A percentile compares a stretch with the other conserved stretches of the same genome.
phyloP scores from a whole-genome alignment of 192 early-diverging fungal species.

The Hyaloraphidium curvatum region DNA sequence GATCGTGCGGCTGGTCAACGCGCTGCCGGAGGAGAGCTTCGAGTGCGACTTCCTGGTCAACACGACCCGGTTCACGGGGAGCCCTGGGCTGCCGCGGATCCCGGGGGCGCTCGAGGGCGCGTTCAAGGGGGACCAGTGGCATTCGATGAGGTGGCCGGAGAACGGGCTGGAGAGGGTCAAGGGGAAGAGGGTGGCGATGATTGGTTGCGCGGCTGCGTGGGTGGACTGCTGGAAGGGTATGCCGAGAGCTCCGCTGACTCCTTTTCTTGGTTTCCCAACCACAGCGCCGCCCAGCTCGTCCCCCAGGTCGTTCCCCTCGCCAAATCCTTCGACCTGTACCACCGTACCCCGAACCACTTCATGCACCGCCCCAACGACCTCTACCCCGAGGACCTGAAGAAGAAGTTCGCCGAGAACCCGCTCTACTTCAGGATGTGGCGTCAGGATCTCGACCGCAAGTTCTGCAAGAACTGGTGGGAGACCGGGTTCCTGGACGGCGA shows the following conservation, averaged over 20 bases:
- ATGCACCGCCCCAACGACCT: slow-evolving; percentile 5
- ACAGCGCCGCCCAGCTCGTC: background rate
- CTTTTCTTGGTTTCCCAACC: background rate
- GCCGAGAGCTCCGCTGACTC: background rate
- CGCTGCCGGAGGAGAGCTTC: background rate
- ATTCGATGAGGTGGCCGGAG: background rate
- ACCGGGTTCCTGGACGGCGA: slow-evolving; percentile 1
- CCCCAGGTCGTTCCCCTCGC: background rate
- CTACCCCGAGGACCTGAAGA: slow-evolving; percentile 1
- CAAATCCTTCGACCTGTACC: background rate
- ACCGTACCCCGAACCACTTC: slow-evolving; percentile 2
- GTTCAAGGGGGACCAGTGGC: slow-evolving; percentile 3
- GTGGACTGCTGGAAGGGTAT: background rate
- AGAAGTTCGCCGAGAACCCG: background rate
- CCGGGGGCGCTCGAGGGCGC: slow-evolving; percentile 2
- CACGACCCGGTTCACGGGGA: slow-evolving; percentile 2
- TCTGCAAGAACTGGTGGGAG: slow-evolving; percentile 1
- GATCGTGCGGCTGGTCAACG: background rate
- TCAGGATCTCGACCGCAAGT: slow-evolving; percentile 1
- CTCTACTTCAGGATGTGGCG: slow-evolving; percentile 1
- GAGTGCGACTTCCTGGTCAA: slow-evolving; percentile 1
- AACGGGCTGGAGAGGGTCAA: slow-evolving; percentile 1
- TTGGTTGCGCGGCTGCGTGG: slow-evolving; percentile 1
- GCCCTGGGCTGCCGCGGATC: background rate
- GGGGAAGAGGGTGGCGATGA: slow-evolving; percentile 3